Conservation (phyloP, 2,329 filamentous ascomycete genomes). For the Achaetomium macrosporum region DNA sequence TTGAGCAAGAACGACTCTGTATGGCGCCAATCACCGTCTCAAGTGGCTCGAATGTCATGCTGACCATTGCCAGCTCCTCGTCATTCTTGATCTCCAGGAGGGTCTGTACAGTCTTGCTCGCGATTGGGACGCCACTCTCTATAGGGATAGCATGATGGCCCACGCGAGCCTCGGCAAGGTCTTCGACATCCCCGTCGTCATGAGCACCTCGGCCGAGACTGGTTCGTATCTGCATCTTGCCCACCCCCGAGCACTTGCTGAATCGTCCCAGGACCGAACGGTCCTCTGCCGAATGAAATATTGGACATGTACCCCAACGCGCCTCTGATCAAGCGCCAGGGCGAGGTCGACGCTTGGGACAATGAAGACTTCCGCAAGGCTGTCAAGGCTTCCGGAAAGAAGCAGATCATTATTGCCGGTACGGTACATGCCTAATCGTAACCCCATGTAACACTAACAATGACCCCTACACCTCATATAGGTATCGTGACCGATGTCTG, state of each 20-base stretch:
- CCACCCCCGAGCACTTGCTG: neutral
- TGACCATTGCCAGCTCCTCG: constrained; percentile 37
- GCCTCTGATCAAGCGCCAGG: constrained; percentile 60
- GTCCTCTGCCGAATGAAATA: constrained; percentile 64
- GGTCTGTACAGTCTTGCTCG: constrained; percentile 55
- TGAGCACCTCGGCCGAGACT: constrained; percentile 63
- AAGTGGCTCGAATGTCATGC: neutral
- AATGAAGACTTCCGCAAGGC: constrained; percentile 62
- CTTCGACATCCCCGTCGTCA: constrained; percentile 62
- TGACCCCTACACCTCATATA: too few species aligned
- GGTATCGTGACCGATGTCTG: constrained; percentile 71
- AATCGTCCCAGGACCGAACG: constrained; percentile 58
- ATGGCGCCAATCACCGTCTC: neutral
- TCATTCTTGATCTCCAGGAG: constrained; percentile 56
- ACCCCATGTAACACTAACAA: too few species aligned
- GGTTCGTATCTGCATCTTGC: constrained; percentile 27
- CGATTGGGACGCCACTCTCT: constrained; percentile 61
- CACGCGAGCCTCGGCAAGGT: constrained; percentile 60
- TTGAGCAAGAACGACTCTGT: constrained; percentile 30
- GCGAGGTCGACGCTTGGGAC: constrained; percentile 74
- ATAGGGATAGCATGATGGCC: constrained; percentile 60
- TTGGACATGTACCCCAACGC: constrained; percentile 60
- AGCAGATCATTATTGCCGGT: constrained; percentile 67
- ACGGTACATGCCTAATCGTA: too few species aligned
- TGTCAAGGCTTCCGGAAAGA: constrained; percentile 57